phyloP scores from a whole-genome alignment of 495 filamentous ascomycete genomes.

The Tuber aestivum region DNA sequence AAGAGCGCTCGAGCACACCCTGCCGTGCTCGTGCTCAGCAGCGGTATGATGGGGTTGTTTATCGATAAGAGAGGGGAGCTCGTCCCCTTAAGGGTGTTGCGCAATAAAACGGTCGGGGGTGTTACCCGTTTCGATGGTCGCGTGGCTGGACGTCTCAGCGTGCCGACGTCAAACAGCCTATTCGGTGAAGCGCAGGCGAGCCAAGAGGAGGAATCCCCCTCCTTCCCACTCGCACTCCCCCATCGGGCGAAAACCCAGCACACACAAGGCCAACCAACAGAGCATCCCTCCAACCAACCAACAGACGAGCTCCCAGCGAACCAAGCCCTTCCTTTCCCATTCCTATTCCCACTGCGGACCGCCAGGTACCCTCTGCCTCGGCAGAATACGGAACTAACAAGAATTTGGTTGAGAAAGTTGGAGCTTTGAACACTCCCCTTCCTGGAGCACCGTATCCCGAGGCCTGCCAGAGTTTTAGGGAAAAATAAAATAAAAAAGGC shows the following conservation, averaged over 20 bases:
- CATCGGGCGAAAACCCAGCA: conserved; percentile 13
- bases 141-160: conserved; percentile 28
- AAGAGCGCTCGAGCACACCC: background rate
- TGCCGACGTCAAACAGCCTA: conserved; percentile 31
- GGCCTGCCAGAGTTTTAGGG: background rate
- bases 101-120: conserved; percentile 31
- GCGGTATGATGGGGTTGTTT: conserved; percentile 16
- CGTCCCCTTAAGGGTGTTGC: conserved; percentile 23
- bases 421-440: background rate
- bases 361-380: conserved; percentile 10
- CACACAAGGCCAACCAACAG: conserved; percentile 26
- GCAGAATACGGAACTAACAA: conserved; percentile 26
- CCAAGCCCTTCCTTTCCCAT: conserved; percentile 6
- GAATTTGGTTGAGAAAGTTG: background rate
- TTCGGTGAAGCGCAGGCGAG: conserved; percentile 25
- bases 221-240: conserved; percentile 25
- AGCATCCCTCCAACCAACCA: conserved; percentile 22
- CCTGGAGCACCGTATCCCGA: background rate
- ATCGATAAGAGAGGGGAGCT: conserved; percentile 31
- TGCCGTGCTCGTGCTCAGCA: background rate
- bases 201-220: conserved; percentile 19
- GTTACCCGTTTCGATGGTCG: conserved; percentile 30
- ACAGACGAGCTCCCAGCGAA: conserved; percentile 20
- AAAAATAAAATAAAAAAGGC: background rate
- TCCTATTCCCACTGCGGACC: background rate